Base-by-base conservation (phyloP, 1,284 basidiomycete species). In the Rhodotorula sp. region DNA sequence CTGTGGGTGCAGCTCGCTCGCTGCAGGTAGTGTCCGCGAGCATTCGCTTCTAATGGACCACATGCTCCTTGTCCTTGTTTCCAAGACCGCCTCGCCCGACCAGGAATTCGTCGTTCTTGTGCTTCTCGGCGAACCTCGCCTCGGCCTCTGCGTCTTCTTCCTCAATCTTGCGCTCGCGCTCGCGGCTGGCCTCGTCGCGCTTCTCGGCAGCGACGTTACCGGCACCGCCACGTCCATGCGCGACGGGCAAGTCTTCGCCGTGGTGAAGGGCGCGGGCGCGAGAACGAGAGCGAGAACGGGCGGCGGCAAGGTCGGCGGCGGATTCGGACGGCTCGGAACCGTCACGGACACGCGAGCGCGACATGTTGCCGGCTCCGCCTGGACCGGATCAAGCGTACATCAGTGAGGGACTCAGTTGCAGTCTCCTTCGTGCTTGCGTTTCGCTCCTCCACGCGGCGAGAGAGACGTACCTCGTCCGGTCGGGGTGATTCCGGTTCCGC, bases 331-430 rank as follows among this genome's bases (percentile, higher is more conserved):
- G 64, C 24, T 64, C 56, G 26, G 61, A 42, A 26, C 63, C 68
- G 37, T 67, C 66, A 51, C 73, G 68, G 48, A 66, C 73, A 42
- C 73, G 68, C 24, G 73, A 75, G 53, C 71, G 73, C 1, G 66
- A 68, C 73, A 75, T 75, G 71, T 75, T 75, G 53, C 73, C 73
- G 3, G 70, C 70, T 29, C 73, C 73, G n/a, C 73, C 73, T 75
- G 56, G 1, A 10, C 33, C 33, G 33, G 33, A 37, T 10, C 37
- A 37, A 10, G 37, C 7, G 37, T 12, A 12, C 10, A 42, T 42
- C 37, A 42, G 37, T 42, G 37, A 42, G 37, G 8, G 37, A 14
- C 10, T 42, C 37, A 10, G 12, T 42, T 42, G 37, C 37, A 42
- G 37, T 12, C 37, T 42, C 37, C 10, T 42, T 42, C 10, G 10